A percentile compares a stretch with the other conserved stretches of the same genome.
These are phyloP conservation scores for Trichoderma sp. DNA, from an alignment of 2,329 filamentous ascomycete species.

Conservation along the genomic window DNA sequence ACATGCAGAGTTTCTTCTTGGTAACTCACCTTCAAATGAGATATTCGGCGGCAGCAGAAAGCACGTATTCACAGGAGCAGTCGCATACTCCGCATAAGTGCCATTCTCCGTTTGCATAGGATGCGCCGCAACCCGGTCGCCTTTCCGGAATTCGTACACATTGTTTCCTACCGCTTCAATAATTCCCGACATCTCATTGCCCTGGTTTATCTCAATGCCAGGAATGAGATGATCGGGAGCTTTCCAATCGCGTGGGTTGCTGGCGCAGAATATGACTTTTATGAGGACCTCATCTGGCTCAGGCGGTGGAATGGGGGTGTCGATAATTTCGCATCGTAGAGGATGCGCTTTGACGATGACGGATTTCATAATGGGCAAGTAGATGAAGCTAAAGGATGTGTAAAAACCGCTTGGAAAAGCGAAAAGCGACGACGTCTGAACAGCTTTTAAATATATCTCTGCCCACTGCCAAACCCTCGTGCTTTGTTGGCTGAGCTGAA, in stretches of 20 bases:
- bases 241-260: background rate
- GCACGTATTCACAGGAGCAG: background rate
- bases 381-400: background rate
- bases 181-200: background rate
- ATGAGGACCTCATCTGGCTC: background rate
- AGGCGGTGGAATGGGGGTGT: background rate
- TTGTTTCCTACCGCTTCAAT: background rate
- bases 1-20: background rate
- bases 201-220: background rate
- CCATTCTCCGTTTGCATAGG: background rate
- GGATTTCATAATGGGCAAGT: background rate
- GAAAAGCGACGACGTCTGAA: background rate
- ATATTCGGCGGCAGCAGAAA: background rate
- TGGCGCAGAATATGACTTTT: background rate
- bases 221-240: background rate
- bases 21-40: background rate
- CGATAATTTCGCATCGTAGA: background rate
- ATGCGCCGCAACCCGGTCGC: background rate
- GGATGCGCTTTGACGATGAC: background rate
- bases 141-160: background rate
- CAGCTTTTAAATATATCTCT: background rate
- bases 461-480: background rate
- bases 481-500: background rate
- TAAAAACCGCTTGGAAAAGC: background rate
- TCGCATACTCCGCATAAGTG: background rate